These are phyloP conservation scores for Dendrocalamus latiflorus DNA, from an alignment of 202 grass and related monocot species.

Conservation along the genomic window DNA sequence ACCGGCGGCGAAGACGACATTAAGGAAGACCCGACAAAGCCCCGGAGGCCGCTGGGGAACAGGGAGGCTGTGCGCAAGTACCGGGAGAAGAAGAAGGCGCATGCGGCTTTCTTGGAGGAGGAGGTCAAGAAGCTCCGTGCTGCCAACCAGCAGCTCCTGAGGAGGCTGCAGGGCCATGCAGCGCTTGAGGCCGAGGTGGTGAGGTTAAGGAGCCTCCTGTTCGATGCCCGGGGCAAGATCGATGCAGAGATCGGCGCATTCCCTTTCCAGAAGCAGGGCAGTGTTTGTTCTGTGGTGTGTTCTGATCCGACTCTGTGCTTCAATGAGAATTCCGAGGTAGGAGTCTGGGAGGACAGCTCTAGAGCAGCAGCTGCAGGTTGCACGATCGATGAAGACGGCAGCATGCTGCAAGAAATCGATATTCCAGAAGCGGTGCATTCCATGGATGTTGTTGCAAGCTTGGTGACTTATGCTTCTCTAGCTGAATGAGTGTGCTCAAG, in stretches of 20 bases:
- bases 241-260: slow-evolving; percentile 52
- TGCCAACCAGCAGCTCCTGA: slow-evolving; percentile 64
- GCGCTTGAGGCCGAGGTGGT: slow-evolving; percentile 60
- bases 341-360: slow-evolving; percentile 49
- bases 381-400: slow-evolving; percentile 15
- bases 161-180: slow-evolving; percentile 64
- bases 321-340: slow-evolving; percentile 44
- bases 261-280: slow-evolving; percentile 63
- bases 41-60: slow-evolving; percentile 56
- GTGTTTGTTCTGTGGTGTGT: slow-evolving; percentile 22
- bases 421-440: not conserved
- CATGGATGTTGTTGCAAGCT: slow-evolving; percentile 19
- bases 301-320: slow-evolving; percentile 30
- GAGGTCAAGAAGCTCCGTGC: slow-evolving; percentile 59
- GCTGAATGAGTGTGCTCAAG: not conserved
- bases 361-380: slow-evolving; percentile 20
- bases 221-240: slow-evolving; percentile 69
- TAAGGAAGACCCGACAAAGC: slow-evolving; percentile 32
- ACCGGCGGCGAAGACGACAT: slow-evolving; percentile 17
- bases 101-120: too few species aligned
- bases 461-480: slow-evolving; percentile 31
- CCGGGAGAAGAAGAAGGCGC: slow-evolving; percentile 97
- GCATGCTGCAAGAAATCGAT: not conserved
- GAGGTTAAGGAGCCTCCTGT: slow-evolving; percentile 60
- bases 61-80: slow-evolving; percentile 89